Base-by-base conservation (phyloP, 495 filamentous ascomycete species). In the Cercophora samala region DNA sequence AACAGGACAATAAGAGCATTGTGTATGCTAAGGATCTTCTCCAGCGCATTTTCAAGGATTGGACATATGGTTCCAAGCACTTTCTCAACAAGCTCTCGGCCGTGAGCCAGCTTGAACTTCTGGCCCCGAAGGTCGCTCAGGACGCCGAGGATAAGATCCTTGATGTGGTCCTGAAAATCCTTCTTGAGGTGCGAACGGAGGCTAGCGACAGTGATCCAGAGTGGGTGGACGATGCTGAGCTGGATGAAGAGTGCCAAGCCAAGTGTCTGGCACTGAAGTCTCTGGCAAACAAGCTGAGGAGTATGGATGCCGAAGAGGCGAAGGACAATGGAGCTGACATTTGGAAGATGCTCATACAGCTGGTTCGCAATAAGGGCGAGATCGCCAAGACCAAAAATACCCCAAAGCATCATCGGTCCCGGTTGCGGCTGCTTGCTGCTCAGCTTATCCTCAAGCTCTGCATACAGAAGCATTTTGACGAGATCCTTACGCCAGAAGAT, bases 221-320 rank as follows among this genome's bases (percentile, higher is more conserved):
- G 23, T 88, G 96, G 96, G 87, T 89, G 74, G 70, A 80, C 58
- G 88, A 93, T 63, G 81, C 84, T 2, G 81, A 85, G 17, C 73
- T 90, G 37, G 92, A 97, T 56, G 88, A 93, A 19, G 93, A 98
- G 69, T 88, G 89, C 18, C 84, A 88, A 51, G 91, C 92, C 21
- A 97, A 98, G 75, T 84, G 87, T 62, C 92, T 93, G 83, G 91
- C 94, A n/a, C 82, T 98, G 42, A 93, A 89, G 72, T 89, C 92
- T 37, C 85, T 97, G 21, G 92, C 96, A 25, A 99, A 97, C 74
- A 86, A 90, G 55, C 82, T 97, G 2, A 87, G 91, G 24, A 89
- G 90, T 21, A 79, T 83, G 18, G 80, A 84, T 64, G 87, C 79
- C 13, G 85, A 86, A 19, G 84, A 85, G 60, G 86, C 91, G 67